Evolutionary conservation across 805 yeast species (phyloP), one percentile per base, ranked within the genome.

Genomic region (Saccharomyces eubayanus): DNA sequence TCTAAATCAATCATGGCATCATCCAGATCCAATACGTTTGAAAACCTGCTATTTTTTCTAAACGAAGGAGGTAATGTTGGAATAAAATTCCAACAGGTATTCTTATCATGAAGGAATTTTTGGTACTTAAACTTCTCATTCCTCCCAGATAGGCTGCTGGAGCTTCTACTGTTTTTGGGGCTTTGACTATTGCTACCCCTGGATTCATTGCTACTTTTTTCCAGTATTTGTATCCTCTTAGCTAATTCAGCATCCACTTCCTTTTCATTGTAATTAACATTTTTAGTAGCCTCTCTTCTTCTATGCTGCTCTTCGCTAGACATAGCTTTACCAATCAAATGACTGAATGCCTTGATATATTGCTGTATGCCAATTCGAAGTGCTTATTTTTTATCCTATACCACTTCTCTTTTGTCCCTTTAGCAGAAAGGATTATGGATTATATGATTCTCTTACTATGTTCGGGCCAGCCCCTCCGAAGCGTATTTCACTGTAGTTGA

Each of bases 11-110:
- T 64, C 27, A 59, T 52, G 2, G 81, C 77, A 24, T 70, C 76
- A 16, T 64, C 69, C 12, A 75, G 61, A 49, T 77, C 73, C 49
- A 72, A 59, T 5, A 72, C 62, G 47, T 66, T 64, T 1, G 78
- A 71, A 55, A 74, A 74, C 41, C 63, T 62, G 53, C 64, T 63
- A 31, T 59, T 53, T 40, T 66, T 68, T 50, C 69, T 61, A 27
- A 58, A 59, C 9, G 66, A 56, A 29, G 68, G 61, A 2, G 72
- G 72, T 12, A 67, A 55, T n/a, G 62, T 59, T 2, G 72, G 72
- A 20, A 67, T 66, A 46, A 68, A 60, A 50, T 68, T 68, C 71
- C 70, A 68, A 10, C 54, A 49, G 3, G 56, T 57, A 3, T 36
- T 46, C 41, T 62, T 64, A 40, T 65, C 66, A 43, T 57, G 57